These are phyloP conservation scores for Fusarium proliferatum DNA, from an alignment of 2,329 filamentous ascomycete species.

Conservation along the genomic window DNA sequence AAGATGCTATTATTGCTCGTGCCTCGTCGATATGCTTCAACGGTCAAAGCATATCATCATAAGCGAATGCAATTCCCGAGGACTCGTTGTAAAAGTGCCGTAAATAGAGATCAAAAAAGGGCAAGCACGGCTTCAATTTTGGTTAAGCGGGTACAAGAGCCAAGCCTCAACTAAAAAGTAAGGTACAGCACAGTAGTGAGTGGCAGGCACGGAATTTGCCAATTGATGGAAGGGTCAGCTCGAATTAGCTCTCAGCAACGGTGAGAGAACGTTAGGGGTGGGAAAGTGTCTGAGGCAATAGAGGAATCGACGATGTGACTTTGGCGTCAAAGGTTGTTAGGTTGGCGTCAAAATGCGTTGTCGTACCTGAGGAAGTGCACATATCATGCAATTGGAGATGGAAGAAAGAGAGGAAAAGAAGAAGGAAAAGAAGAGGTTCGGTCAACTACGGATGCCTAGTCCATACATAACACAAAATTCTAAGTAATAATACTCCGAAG, in stretches of 20 bases:
- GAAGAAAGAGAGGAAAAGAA: background rate
- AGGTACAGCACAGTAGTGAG: conserved; percentile 1
- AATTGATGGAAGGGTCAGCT: background rate
- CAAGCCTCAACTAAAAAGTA: conserved; percentile 19
- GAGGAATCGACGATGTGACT: conserved; percentile 6
- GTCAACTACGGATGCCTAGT: conserved; percentile 5
- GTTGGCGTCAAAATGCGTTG: conserved; percentile 12
- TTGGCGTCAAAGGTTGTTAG: conserved; percentile 5
- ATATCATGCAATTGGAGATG: conserved; percentile 5
- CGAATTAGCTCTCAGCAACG: conserved; percentile 7
- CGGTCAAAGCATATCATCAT: conserved; percentile 3
- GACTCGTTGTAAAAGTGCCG: conserved; percentile 16
- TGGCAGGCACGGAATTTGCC: background rate
- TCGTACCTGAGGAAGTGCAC: conserved; percentile 3
- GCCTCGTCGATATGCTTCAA: conserved; percentile 6
- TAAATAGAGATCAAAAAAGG: conserved; percentile 8
- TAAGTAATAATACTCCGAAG: conserved; percentile 12
- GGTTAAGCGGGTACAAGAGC: conserved; percentile 9
- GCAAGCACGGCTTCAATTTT: conserved; percentile 18
- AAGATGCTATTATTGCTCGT: conserved; percentile 5
- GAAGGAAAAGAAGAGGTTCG: background rate
- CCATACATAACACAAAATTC: conserved; percentile 22
- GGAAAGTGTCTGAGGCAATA: background rate
- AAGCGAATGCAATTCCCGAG: conserved; percentile 8
- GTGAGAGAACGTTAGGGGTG: conserved; percentile 3